Evolutionary conservation across 225 moss, liverwort and hornwort genomes (phyloP).

Genomic region (Climacium dendroides): DNA sequence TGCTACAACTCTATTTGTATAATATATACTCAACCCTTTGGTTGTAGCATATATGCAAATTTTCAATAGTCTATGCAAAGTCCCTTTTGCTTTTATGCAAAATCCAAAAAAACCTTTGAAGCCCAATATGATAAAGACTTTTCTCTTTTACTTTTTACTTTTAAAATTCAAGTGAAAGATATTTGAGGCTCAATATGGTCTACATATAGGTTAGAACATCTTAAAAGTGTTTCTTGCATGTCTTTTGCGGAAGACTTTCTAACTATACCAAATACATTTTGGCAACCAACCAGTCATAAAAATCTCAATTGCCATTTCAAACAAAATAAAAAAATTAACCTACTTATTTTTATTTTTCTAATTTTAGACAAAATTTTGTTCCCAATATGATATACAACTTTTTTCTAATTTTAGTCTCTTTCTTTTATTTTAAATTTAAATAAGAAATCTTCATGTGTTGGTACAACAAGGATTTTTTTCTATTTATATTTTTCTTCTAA

Average conservation of each 20-base stretch:
- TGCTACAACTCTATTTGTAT: too few species aligned
- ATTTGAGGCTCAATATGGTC: not conserved
- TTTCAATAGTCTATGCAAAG: not conserved
- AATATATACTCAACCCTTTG: not conserved
- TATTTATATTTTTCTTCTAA: not conserved
- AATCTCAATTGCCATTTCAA: not conserved
- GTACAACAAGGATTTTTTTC: not conserved
- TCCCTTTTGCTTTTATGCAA: not conserved
- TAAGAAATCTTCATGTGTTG: not conserved
- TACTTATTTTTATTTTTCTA: not conserved
- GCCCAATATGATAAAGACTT: not conserved
- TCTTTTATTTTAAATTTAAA: not conserved
- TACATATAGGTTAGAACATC: rapidly evolving
- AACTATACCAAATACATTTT: not conserved
- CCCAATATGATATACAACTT: not conserved
- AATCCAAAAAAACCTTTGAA: not conserved
- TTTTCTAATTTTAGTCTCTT: not conserved
- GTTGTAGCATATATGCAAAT: not conserved
- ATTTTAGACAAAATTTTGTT: not conserved
- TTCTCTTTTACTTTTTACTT: not conserved
- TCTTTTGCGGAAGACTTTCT: rapidly evolving
- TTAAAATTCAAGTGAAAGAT: not conserved
- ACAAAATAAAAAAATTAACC: not conserved
- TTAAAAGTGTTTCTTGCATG: not conserved
- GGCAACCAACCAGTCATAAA: rapidly evolving